Conservation (phyloP, 306 rosid genomes). For the Medicago arabica region DNA sequence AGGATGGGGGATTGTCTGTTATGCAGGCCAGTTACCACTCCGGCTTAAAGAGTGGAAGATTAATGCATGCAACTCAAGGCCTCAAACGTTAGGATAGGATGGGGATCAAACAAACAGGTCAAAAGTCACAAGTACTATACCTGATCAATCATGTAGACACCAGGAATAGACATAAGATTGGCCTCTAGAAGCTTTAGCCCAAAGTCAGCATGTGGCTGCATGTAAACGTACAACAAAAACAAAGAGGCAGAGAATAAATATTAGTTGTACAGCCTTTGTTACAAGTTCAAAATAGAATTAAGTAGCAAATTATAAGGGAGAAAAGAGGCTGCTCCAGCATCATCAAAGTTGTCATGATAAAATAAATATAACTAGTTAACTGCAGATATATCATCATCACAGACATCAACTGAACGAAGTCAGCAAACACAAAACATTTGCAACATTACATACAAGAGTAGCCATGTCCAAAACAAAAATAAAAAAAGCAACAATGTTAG, state of each 20-base stretch:
- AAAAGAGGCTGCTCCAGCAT: neutral
- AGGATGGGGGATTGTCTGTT: neutral
- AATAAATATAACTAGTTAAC: slow-evolving; percentile 18
- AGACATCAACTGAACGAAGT: slow-evolving; percentile 19
- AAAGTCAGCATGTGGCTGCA: slow-evolving; percentile 94
- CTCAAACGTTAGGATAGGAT: slow-evolving; percentile 22
- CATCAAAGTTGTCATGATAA: slow-evolving; percentile 13
- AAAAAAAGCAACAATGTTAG: neutral
- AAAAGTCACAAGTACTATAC: slow-evolving; percentile 44
- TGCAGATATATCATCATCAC: slow-evolving; percentile 4
- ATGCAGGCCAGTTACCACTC: slow-evolving; percentile 25
- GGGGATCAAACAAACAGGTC: neutral
- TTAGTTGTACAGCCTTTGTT: neutral
- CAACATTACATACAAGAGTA: neutral
- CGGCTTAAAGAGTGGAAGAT: slow-evolving; percentile 14
- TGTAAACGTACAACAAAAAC: slow-evolving; percentile 26
- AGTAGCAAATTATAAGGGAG: slow-evolving; percentile 1
- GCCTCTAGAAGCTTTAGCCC: slow-evolving; percentile 83
- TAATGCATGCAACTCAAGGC: slow-evolving; percentile 27
- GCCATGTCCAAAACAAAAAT: neutral
- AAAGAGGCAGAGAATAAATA: slow-evolving; percentile 9
- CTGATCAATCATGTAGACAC: slow-evolving; percentile 85
- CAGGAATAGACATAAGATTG: slow-evolving; percentile 95
- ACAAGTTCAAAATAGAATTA: slow-evolving; percentile 5
- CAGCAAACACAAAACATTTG: neutral